A percentile compares a stretch with the other conserved stretches of the same genome.
These are phyloP conservation scores for Elsinoe australis DNA, from an alignment of 2,329 filamentous ascomycete genomes.

Conservation along the genomic window DNA sequence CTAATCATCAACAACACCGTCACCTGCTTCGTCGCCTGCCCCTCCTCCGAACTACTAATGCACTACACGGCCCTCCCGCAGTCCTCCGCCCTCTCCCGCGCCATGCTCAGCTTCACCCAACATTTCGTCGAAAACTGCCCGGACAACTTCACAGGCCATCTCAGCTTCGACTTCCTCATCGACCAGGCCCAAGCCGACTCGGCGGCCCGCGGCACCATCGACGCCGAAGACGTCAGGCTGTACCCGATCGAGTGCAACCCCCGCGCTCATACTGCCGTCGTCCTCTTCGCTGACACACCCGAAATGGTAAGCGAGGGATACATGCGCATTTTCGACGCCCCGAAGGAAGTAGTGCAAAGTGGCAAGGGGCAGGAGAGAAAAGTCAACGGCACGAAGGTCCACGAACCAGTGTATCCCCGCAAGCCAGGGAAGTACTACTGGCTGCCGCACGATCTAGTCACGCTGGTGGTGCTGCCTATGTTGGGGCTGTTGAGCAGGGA, in stretches of 20 bases:
- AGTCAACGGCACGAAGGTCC: slow-evolving; percentile 20
- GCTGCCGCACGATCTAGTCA: slow-evolving; percentile 58
- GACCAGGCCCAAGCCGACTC: slow-evolving; percentile 38
- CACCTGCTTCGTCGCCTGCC: slow-evolving; percentile 59
- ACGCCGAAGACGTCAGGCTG: slow-evolving; percentile 33
- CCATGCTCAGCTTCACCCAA: slow-evolving; percentile 59
- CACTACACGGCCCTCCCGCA: slow-evolving; percentile 55
- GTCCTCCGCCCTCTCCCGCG: slow-evolving; percentile 46
- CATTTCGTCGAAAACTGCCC: slow-evolving; percentile 47
- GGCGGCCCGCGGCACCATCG: slow-evolving; percentile 20
- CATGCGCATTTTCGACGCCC: slow-evolving; percentile 39
- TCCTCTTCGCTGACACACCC: slow-evolving; percentile 47
- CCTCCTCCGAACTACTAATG: slow-evolving; percentile 55
- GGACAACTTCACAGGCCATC: slow-evolving; percentile 55
- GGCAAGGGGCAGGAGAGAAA: no score
- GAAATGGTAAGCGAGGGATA: slow-evolving; percentile 47
- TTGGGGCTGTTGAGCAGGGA: slow-evolving; percentile 31
- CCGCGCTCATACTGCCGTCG: slow-evolving; percentile 58
- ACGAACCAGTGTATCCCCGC: slow-evolving; percentile 24
- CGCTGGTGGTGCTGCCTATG: slow-evolving; percentile 44
- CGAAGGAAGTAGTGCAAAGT: slow-evolving; percentile 17
- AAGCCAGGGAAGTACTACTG: slow-evolving; percentile 47
- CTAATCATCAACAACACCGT: slow-evolving; percentile 59
- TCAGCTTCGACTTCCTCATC: slow-evolving; percentile 65
- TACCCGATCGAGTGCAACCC: slow-evolving; percentile 68